A percentile compares a stretch with the other conserved stretches of the same genome.
phyloP scores from a whole-genome alignment of 2,329 filamentous ascomycete species.

The Fonsecaea monophora region DNA sequence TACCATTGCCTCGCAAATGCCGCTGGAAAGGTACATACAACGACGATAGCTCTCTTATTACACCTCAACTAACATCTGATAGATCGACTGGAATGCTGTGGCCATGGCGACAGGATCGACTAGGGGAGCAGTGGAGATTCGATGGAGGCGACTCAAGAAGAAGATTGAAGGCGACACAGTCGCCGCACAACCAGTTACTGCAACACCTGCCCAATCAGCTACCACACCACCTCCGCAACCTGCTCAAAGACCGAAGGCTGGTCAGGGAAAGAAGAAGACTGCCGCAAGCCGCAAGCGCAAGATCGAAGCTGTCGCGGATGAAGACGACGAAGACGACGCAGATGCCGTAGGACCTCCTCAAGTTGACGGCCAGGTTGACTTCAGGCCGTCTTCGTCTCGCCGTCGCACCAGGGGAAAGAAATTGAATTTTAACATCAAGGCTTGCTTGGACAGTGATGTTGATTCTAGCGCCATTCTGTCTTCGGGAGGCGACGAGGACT shows the following conservation, averaged over 20 bases:
- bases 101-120: conserved; percentile 46
- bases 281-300: conserved; percentile 12
- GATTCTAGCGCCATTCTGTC: neutral
- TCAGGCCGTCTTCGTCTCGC: neutral
- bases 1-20: conserved; percentile 52
- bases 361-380: conserved; percentile 11
- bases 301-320: neutral
- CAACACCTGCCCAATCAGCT: neutral
- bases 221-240: neutral
- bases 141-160: conserved; percentile 47
- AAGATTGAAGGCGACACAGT: conserved; percentile 35
- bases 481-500: conserved; percentile 14
- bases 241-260: neutral
- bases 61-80: neutral
- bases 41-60: conserved; percentile 1
- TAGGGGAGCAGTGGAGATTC: conserved; percentile 49
- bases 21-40: conserved; percentile 44
- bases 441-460: conserved; percentile 1
- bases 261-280: conserved; percentile 11
- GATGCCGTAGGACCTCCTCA: neutral
- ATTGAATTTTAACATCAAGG: conserved; percentile 11
- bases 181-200: neutral
- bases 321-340: neutral
- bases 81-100: conserved; percentile 52
- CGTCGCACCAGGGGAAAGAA: conserved; percentile 24